Evolutionary conservation across 2,329 filamentous ascomycete species (phyloP).

Genomic region (Meredithiella fracta): DNA sequence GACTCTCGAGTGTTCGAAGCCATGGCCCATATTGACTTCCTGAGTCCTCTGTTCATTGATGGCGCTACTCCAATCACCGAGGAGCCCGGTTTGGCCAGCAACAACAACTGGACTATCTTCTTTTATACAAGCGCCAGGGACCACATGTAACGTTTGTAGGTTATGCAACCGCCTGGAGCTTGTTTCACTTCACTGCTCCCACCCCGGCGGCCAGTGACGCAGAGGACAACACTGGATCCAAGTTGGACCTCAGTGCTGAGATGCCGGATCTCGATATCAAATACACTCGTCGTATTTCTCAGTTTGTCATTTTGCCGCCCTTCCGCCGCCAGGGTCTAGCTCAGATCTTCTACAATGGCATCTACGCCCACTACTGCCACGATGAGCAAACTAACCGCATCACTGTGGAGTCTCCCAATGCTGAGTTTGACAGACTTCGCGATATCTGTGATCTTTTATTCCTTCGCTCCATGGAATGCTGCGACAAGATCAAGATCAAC

Average conservation of each 20-base stretch:
- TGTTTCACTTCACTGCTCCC: constrained; percentile 46
- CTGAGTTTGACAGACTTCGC: constrained; percentile 64
- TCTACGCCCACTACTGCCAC: constrained; percentile 54
- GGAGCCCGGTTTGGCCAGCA: constrained; percentile 40
- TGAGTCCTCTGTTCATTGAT: constrained; percentile 80
- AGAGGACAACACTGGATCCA: background rate
- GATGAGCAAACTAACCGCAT: constrained; percentile 61
- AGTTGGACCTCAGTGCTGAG: constrained; percentile 29
- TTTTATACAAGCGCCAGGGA: constrained; percentile 47
- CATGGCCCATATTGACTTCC: constrained; percentile 64
- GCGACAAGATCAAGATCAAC: constrained; percentile 40
- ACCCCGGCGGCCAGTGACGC: constrained; percentile 22
- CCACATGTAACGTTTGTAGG: constrained; percentile 63
- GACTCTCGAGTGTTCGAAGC: constrained; percentile 55
- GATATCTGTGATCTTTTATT: constrained; percentile 57
- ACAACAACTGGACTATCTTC: constrained; percentile 78
- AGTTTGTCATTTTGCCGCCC: constrained; percentile 80
- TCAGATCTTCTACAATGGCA: constrained; percentile 60
- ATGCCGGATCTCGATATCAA: constrained; percentile 30
- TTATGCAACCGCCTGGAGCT: constrained; percentile 80
- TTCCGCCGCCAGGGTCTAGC: constrained; percentile 73
- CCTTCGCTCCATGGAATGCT: constrained; percentile 42
- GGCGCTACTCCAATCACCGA: constrained; percentile 60
- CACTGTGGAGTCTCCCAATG: constrained; percentile 87
- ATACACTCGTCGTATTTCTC: constrained; percentile 70